These are phyloP conservation scores for Cyberlindnera mycetangii DNA, from an alignment of 805 yeast species.

Conservation along the genomic window DNA sequence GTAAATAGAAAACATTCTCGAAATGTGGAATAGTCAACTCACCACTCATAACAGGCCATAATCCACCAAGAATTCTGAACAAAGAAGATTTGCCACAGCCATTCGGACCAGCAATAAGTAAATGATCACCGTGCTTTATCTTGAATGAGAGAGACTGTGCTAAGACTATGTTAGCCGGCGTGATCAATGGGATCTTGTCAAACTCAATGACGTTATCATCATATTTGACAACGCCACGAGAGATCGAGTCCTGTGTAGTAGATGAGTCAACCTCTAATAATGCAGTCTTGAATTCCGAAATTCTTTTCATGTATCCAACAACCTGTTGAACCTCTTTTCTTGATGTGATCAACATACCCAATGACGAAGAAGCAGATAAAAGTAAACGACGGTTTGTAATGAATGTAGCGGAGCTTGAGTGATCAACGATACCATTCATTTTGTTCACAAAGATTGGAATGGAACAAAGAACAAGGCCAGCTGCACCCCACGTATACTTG, in stretches of 20 bases:
- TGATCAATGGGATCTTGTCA: conserved; percentile 71
- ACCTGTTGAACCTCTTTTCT: conserved; percentile 82
- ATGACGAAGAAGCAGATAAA: conserved; percentile 80
- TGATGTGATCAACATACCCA: conserved; percentile 82
- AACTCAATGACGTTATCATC: conserved; percentile 66
- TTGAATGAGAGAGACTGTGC: conserved; percentile 65
- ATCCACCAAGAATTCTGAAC: conserved; percentile 86
- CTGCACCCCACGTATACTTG: conserved; percentile 94
- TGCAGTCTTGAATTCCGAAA: conserved; percentile 64
- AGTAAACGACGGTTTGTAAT: conserved; percentile 84
- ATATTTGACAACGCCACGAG: conserved; percentile 34
- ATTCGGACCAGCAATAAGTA: conserved; percentile 90
- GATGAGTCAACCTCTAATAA: conserved; percentile 47
- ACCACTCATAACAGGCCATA: conserved; percentile 77
- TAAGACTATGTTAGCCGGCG: conserved; percentile 79
- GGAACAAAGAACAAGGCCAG: conserved; percentile 83
- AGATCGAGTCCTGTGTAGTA: conserved; percentile 20
- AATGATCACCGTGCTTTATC: conserved; percentile 77
- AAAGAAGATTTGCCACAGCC: conserved; percentile 95
- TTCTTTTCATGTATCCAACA: conserved; percentile 76
- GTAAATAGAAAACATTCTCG: conserved; percentile 77
- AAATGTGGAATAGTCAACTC: conserved; percentile 60
- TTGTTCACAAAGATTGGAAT: conserved; percentile 77
- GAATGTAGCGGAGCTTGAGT: conserved; percentile 69
- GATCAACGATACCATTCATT: conserved; percentile 37